These are phyloP conservation scores for Thraustochytrium striatum DNA, from an alignment of 352 stramenopile species.

Conservation along the genomic window DNA sequence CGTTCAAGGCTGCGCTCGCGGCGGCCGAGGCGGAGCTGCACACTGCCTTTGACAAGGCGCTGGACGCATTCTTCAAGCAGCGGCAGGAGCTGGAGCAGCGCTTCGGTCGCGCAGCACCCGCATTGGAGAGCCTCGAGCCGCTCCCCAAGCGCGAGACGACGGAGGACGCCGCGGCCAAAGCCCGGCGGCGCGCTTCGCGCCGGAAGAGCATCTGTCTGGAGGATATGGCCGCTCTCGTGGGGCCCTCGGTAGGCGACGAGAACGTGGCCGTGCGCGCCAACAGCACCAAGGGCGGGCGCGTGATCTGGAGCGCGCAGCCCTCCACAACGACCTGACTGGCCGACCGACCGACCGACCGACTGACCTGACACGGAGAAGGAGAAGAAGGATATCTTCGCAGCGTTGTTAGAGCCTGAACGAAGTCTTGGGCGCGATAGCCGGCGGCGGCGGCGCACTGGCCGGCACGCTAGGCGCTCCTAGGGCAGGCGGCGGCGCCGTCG, in stretches of 20 bases:
- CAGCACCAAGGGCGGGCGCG: not conserved
- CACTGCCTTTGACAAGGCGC: conserved; percentile 9
- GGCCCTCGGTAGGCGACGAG: no score
- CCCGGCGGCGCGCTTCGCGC: not conserved
- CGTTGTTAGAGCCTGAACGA: no score
- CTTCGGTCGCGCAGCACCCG: not conserved
- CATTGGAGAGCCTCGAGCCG: not conserved
- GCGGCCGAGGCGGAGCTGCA: conserved; percentile 8
- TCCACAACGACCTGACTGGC: no score
- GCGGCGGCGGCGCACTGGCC: no score
- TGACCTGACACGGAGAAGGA: no score
- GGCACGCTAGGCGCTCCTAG: no score
- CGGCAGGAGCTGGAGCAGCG: not conserved
- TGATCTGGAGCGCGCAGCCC: no score
- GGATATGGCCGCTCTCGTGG: not conserved
- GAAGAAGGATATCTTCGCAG: no score
- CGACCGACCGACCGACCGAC: no score
- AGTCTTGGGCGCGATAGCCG: no score
- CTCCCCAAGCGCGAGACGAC: not conserved
- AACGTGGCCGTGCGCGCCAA: no score
- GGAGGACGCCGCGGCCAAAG: not conserved
- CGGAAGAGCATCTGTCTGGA: not conserved
- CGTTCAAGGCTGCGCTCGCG: not conserved
- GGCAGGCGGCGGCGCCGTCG: no score
- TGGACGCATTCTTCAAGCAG: conserved; percentile 18